phyloP scores from a whole-genome alignment of 1,139 yeast genomes.

The Taiozyma sp. region DNA sequence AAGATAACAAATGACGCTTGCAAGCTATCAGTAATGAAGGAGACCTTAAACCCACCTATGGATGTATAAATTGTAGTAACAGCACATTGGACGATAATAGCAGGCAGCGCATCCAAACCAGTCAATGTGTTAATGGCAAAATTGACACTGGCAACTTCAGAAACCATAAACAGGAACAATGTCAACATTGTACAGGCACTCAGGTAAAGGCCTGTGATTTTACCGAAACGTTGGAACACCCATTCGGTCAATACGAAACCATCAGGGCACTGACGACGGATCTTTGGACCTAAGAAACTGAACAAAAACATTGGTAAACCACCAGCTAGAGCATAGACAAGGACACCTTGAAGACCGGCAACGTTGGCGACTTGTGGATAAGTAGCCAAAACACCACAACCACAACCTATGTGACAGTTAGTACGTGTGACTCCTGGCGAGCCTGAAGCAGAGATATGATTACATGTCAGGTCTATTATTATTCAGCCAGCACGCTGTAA shows the following conservation, averaged over 20 bases:
- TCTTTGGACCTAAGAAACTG: conserved; percentile 76
- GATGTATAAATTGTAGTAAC: conserved; percentile 86
- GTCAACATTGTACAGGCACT: conserved; percentile 82
- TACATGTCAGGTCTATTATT: neutral
- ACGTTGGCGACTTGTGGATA: conserved; percentile 83
- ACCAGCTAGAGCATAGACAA: conserved; percentile 79
- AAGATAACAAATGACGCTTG: conserved; percentile 75
- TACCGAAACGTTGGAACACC: conserved; percentile 80
- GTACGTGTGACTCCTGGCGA: conserved; percentile 4
- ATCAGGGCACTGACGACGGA: conserved; percentile 74
- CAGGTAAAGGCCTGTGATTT: conserved; percentile 63
- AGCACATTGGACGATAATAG: conserved; percentile 78
- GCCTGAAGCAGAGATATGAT: neutral
- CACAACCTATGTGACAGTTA: conserved; percentile 53
- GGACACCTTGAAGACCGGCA: conserved; percentile 81
- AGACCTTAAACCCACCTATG: conserved; percentile 85
- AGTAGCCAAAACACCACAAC: conserved; percentile 83
- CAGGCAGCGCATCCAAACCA: conserved; percentile 73
- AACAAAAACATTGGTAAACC: conserved; percentile 80
- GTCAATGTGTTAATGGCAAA: conserved; percentile 74
- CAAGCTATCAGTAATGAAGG: conserved; percentile 82
- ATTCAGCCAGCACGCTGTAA: neutral
- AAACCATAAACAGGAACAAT: conserved; percentile 81
- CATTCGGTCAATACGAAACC: conserved; percentile 95
- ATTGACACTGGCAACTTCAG: conserved; percentile 78